Percentiles rank a stretch among this genome's conserved stretches.
Conservation (phyloP, 306 rosid species). For the Arachis hypogaea region DNA sequence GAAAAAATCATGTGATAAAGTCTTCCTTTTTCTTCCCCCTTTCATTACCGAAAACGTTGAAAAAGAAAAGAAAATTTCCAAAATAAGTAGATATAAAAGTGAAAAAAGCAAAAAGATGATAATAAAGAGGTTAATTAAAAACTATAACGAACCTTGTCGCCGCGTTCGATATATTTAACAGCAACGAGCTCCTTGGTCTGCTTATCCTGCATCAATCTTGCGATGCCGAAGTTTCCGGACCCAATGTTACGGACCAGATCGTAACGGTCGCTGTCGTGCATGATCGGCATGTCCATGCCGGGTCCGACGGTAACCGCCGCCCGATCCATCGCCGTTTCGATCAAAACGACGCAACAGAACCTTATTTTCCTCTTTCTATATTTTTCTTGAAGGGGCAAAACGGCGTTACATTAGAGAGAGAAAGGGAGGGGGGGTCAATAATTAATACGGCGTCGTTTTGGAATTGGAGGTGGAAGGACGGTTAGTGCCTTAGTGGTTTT, state of each 20-base stretch:
- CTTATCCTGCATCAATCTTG: conserved; percentile 89
- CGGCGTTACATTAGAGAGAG: conserved; percentile 47
- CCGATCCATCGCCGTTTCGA: conserved; percentile 65
- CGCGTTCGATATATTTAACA: conserved; percentile 91
- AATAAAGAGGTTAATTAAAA: neutral
- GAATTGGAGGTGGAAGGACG: neutral
- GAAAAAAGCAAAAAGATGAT: neutral
- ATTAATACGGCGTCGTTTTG: conserved; percentile 27
- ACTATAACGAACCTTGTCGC: conserved; percentile 77
- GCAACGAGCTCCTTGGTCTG: conserved; percentile 93
- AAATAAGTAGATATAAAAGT: conserved; percentile 31
- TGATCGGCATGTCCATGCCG: conserved; percentile 90
- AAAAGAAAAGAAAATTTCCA: conserved; percentile 24
- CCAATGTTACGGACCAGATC: conserved; percentile 93
- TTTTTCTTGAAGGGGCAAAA: conserved; percentile 3
- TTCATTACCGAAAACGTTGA: neutral
- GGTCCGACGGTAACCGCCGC: conserved; percentile 69
- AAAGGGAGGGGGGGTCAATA: too few relatives aligned
- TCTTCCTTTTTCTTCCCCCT: neutral
- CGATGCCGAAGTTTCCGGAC: conserved; percentile 91
- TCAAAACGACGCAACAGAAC: neutral
- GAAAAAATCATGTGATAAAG: conserved; percentile 34
- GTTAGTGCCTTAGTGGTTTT: neutral
- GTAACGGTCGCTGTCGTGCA: conserved; percentile 98
- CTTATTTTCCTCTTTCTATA: too few relatives aligned